Base-by-base conservation (phyloP, 1,284 basidiomycete species). In the Acaromyces ingoldii region DNA sequence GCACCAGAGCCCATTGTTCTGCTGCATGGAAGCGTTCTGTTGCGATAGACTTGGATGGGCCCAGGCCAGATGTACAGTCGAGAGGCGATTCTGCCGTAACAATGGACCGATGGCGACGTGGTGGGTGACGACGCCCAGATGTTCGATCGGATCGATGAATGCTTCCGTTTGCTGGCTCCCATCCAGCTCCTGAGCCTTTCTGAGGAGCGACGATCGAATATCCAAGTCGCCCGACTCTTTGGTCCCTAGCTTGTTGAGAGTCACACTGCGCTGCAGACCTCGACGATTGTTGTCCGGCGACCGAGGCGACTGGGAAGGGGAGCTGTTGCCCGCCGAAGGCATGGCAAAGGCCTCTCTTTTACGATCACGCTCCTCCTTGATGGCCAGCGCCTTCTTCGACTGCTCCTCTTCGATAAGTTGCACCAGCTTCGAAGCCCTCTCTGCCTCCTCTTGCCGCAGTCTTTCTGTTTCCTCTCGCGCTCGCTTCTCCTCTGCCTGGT, bases 351-450 rank as follows among this genome's bases (percentile, higher is more conserved):
- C 48, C 11, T 58, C 58, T 4, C 60, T 53, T 29, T 65, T 60
- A 17, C 55, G 49, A 15, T 63, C 58, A 31, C 54, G 57, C 37
- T 72, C 66, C 21, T 54, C 51, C 28, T 58, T 51, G 44, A 72
- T 62, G 1, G 60, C 50, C 15, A 56, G 55, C 17, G 56, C 60
- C 36, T 72, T 64, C 44, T 62, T 59, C 48, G 40, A 50, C 17
- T 63, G 62, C 44, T 71, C 65, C 19, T 62, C 43, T 42, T 67
- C 59, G 26, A 74, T 74, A 29, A 58, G 54, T 37, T 56, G 50
- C 2, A 64, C 66, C 0, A 74, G 62, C 48, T 65, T 56, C n/a
- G 58, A 43, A 28, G 67, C 61, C 25, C 65, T 60, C 6, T 57
- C 56, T 15, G 59, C 57, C 36, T 70, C 67, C 2, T 53, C 61